Conservation (phyloP, 2,329 filamentous ascomycete genomes). For the Paraphaeosphaeria minitans region DNA sequence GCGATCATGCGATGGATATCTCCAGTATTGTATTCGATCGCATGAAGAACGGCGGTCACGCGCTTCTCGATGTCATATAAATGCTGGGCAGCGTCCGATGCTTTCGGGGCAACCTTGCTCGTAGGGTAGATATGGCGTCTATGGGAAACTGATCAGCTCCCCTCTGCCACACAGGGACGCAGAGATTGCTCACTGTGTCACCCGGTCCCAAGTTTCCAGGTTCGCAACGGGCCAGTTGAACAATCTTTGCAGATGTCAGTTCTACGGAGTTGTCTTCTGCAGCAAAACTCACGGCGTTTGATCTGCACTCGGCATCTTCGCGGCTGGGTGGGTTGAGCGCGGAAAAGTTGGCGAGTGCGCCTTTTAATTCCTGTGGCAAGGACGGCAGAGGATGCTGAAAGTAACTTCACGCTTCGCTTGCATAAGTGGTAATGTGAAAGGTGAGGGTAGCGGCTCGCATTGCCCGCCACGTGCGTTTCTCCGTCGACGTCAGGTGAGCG, state of each 20-base stretch:
- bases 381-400: background rate
- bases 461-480: background rate
- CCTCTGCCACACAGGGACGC: too few relatives aligned
- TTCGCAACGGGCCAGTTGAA: background rate
- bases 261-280: background rate
- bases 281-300: constrained; percentile 1
- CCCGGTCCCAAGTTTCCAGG: background rate
- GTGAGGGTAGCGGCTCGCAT: background rate
- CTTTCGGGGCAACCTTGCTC: background rate
- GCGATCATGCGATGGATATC: constrained; percentile 14
- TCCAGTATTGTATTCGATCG: constrained; percentile 12
- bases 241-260: background rate
- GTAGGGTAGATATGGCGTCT: constrained; percentile 10
- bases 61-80: constrained; percentile 4
- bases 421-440: background rate
- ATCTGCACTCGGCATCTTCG: background rate
- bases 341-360: background rate
- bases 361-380: background rate
- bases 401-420: background rate
- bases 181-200: background rate
- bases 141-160: background rate
- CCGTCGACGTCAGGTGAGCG: background rate
- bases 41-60: constrained; percentile 6
- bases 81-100: background rate
- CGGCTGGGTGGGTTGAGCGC: background rate